These are phyloP conservation scores for Comarum palustre DNA, from an alignment of 306 rosid species.

Conservation along the genomic window DNA sequence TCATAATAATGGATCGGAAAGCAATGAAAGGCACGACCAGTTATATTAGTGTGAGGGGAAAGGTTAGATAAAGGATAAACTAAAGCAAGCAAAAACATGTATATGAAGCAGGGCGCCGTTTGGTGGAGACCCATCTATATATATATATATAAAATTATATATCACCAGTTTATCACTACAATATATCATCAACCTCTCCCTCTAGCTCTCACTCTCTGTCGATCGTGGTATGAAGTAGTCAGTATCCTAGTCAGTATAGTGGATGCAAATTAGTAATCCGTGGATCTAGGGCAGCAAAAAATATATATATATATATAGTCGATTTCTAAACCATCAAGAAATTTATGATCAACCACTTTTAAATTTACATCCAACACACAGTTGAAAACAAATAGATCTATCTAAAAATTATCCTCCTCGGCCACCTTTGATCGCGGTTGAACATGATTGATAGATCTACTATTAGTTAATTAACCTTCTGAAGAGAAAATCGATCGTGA, in stretches of 20 bases:
- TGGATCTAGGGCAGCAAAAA: no score
- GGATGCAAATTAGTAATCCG: not conserved
- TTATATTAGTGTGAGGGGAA: not conserved
- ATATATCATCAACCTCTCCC: not conserved
- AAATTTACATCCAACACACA: no score
- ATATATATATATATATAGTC: no score
- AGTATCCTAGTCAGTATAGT: not conserved
- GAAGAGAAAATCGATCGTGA: not conserved
- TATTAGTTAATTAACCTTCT: not conserved
- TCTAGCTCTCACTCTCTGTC: not conserved
- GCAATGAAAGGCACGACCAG: not conserved
- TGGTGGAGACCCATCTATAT: slow-evolving; percentile 30
- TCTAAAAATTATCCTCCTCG: no score
- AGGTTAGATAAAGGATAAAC: not conserved
- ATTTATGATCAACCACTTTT: no score
- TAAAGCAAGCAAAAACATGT: not conserved
- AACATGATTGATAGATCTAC: no score
- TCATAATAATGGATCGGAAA: not conserved
- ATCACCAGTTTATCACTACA: no score
- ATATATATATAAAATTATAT: no score
- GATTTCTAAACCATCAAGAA: no score
- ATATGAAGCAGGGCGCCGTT: slow-evolving; percentile 20
- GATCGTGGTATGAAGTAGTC: no score
- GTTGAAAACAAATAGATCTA: no score
- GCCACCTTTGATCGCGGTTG: no score